phyloP scores from a whole-genome alignment of 495 filamentous ascomycete genomes.

The Tuber umbilicatum region DNA sequence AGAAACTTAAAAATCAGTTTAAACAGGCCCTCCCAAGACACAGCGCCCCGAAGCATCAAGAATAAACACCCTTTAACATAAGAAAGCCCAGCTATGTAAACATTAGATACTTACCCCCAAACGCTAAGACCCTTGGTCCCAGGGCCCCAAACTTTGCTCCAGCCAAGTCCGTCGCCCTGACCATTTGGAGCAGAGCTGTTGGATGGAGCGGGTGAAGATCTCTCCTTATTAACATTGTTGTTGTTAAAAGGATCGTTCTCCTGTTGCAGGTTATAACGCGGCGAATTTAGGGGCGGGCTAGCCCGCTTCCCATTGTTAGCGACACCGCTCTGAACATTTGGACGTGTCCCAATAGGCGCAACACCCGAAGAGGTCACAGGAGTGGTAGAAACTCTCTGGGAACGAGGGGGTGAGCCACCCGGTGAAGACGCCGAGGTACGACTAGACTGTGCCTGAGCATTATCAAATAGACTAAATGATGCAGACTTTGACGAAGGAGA shows the following conservation, averaged over 20 bases:
- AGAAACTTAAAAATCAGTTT: conserved; percentile 40
- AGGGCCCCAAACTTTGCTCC: conserved; percentile 49
- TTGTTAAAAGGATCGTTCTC: conserved; percentile 48
- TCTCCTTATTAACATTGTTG: conserved; percentile 45
- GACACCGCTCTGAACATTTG: conserved; percentile 56
- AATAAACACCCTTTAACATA: conserved; percentile 42
- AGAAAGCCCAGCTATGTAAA: conserved; percentile 43
- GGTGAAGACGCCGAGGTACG: conserved; percentile 87
- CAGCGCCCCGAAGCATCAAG: conserved; percentile 42
- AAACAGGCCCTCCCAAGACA: conserved; percentile 44
- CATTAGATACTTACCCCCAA: conserved; percentile 38
- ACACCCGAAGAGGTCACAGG: conserved; percentile 55
- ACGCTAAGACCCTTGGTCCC: conserved; percentile 48
- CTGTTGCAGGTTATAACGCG: conserved; percentile 68
- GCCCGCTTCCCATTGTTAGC: conserved; percentile 67
- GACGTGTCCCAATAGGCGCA: conserved; percentile 90
- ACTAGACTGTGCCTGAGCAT: conserved; percentile 61
- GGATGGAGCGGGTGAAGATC: conserved; percentile 56
- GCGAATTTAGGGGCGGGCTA: conserved; percentile 83
- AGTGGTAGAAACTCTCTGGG: conserved; percentile 50
- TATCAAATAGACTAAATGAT: conserved; percentile 61
- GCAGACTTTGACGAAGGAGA: conserved; percentile 67
- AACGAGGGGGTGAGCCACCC: conserved; percentile 72
- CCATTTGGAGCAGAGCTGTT: conserved; percentile 47
- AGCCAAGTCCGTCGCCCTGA: conserved; percentile 41